Evolutionary conservation across 1,284 basidiomycete species (phyloP), one percentile per base, ranked within the genome.

Genomic region (Apiotrichum veenhuisii): DNA sequence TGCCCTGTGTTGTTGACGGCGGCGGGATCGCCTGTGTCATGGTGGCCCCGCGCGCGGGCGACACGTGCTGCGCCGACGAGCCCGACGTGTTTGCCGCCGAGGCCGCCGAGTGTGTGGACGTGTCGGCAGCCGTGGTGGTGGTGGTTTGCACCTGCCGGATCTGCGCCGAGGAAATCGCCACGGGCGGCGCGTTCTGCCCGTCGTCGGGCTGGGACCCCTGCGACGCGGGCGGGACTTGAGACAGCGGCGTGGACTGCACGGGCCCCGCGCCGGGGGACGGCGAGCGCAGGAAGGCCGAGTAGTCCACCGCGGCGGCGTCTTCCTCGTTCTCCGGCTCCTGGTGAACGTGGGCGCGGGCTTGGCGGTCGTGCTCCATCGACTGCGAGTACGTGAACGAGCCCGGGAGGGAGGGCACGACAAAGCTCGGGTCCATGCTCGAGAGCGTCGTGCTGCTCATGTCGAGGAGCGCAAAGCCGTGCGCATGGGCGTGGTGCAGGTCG

Each of bases 241-340:
- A 52, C 7, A 49, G 27, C 11, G 55, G 55, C 11, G 56, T 53
- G n/a, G 51, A 53, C 26, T 43, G 43, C 14, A 52, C 17, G 26
- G 18, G 52, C 17, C 11, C 18, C 18, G 23, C 5, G 23, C 15
- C 40, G 26, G 57, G 26, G 22, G 49, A 7, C 11, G 58, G 58
- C 3, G 54, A 56, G 51, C 58, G 58, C 12, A 60, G 58, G 58
- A 53, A 60, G n/a, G 58, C 58, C 36, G 50, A 54, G 30, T 46
- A 60, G 54, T 59, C 54, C 14, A 59, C 34, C 22, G n/a, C n/a
- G n/a, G n/a, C n/a, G n/a, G n/a, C n/a, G n/a, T n/a, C n/a, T n/a
- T 15, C 43, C 0, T 14, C 42, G 2, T 33, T 22, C 3, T 36
- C 54, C 3, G 37, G 42, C 4, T 33, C 44, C 18, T 37, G 40